Percentiles rank a stretch among this genome's conserved stretches.
phyloP scores from a whole-genome alignment of 2,329 filamentous ascomycete genomes.

The Fusarium scirpi region DNA sequence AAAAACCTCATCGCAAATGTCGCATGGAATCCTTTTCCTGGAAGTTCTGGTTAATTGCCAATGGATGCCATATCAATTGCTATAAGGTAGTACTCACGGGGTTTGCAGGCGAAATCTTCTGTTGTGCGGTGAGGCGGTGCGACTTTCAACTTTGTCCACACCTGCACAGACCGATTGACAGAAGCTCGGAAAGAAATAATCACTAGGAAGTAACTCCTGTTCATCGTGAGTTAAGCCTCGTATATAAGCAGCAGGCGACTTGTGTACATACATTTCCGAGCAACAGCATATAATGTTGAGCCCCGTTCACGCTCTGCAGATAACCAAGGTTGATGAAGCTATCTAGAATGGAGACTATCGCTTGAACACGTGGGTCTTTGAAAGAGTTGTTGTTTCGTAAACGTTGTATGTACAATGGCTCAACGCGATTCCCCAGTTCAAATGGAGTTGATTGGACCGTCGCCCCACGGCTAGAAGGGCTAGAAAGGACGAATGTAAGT shows the following conservation, averaged over 20 bases:
- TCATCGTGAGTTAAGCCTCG: fast-evolving
- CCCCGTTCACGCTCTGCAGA: neutral
- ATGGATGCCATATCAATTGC: fast-evolving
- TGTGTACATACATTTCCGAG: neutral
- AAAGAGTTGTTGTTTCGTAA: fast-evolving
- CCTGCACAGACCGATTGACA: neutral
- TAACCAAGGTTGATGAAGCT: neutral
- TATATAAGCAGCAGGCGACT: fast-evolving
- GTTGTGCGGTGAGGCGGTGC: fast-evolving
- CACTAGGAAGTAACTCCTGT: neutral
- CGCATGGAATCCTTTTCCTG: neutral
- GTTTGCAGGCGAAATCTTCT: fast-evolving
- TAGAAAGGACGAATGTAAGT: neutral
- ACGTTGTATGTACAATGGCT: neutral
- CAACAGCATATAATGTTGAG: neutral
- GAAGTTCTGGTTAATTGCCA: fast-evolving
- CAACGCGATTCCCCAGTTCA: fast-evolving
- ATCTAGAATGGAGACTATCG: neutral
- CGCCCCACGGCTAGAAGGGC: neutral
- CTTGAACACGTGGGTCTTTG: fast-evolving
- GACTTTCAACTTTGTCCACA: fast-evolving
- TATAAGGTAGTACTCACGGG: neutral
- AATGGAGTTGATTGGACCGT: neutral
- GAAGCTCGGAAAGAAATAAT: fast-evolving
- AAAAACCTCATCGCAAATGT: fast-evolving